Evolutionary conservation across 2,329 filamentous ascomycete species (phyloP).

Genomic region (Sporothrix schenckii): DNA sequence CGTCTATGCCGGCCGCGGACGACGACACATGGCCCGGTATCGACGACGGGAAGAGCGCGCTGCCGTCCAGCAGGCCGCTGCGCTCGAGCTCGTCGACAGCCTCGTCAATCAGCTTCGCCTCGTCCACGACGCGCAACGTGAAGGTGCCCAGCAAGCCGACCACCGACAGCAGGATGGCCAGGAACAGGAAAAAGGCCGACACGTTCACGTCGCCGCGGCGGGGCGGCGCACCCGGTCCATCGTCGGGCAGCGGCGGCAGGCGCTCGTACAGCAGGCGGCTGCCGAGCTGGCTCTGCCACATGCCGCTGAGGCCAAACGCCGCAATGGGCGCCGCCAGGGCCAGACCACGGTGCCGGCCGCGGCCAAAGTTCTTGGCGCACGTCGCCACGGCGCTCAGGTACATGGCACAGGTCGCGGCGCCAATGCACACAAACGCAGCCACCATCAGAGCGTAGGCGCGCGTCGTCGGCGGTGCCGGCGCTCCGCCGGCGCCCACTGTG

Average conservation of each 20-base stretch:
- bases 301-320: slow-evolving; percentile 87
- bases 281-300: slow-evolving; percentile 92
- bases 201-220: slow-evolving; percentile 68
- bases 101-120: slow-evolving; percentile 84
- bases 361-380: slow-evolving; percentile 96
- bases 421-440: slow-evolving; percentile 78
- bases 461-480: slow-evolving; percentile 34
- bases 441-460: slow-evolving; percentile 85
- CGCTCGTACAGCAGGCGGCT: slow-evolving; percentile 75
- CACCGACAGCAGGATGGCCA: slow-evolving; percentile 69
- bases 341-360: slow-evolving; percentile 81
- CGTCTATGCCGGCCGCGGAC: background rate
- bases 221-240: slow-evolving; percentile 40
- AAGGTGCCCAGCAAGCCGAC: slow-evolving; percentile 76
- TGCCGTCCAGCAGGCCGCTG: slow-evolving; percentile 78
- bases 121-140: slow-evolving; percentile 75
- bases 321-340: slow-evolving; percentile 90
- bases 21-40: slow-evolving; percentile 39
- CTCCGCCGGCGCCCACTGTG: slow-evolving; percentile 37
- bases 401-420: slow-evolving; percentile 82
- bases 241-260: slow-evolving; percentile 61
- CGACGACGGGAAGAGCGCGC: slow-evolving; percentile 68
- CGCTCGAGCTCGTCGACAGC: slow-evolving; percentile 89
- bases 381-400: slow-evolving; percentile 91
- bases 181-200: slow-evolving; percentile 84